Conservation (phyloP, 2,329 filamentous ascomycete species). For the Drechslerella coelobrocha region DNA sequence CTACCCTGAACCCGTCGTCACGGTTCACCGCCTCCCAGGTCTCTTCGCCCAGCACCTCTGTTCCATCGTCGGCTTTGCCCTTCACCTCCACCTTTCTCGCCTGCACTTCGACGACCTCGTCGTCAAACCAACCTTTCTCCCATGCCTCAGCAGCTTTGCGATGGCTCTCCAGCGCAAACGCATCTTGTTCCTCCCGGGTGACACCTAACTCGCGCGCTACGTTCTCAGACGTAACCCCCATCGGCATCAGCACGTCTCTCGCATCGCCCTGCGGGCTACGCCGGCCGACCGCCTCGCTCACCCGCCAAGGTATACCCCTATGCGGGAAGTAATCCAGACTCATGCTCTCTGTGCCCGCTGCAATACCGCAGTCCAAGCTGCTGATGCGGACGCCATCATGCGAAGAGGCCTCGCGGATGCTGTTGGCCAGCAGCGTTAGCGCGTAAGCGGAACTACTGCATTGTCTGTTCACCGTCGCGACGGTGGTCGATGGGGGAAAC, state of each 20-base stretch:
- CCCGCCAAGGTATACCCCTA: conserved; percentile 44
- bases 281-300: conserved; percentile 56
- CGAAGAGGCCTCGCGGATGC: conserved; percentile 67
- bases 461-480: conserved; percentile 88
- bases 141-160: conserved; percentile 74
- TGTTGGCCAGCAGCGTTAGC: conserved; percentile 74
- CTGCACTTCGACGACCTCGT: conserved; percentile 79
- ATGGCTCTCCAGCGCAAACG: conserved; percentile 78
- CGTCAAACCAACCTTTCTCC: conserved; percentile 72
- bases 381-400: conserved; percentile 67
- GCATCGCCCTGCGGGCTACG: conserved; percentile 72
- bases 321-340: conserved; percentile 60
- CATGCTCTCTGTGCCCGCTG: conserved; percentile 95
- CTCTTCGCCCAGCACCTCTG: conserved; percentile 65
- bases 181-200: conserved; percentile 77
- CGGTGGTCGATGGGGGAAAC: conserved; percentile 72
- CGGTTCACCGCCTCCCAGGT: conserved; percentile 69
- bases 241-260: conserved; percentile 87
- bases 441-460: conserved; percentile 80
- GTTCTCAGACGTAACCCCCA: conserved; percentile 90
- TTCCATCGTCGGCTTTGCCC: conserved; percentile 62
- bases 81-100: conserved; percentile 68
- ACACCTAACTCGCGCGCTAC: conserved; percentile 80
- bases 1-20: conserved; percentile 82
- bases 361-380: conserved; percentile 72